Base-by-base conservation (phyloP, 345 rosid species). In the Acer saccharum region DNA sequence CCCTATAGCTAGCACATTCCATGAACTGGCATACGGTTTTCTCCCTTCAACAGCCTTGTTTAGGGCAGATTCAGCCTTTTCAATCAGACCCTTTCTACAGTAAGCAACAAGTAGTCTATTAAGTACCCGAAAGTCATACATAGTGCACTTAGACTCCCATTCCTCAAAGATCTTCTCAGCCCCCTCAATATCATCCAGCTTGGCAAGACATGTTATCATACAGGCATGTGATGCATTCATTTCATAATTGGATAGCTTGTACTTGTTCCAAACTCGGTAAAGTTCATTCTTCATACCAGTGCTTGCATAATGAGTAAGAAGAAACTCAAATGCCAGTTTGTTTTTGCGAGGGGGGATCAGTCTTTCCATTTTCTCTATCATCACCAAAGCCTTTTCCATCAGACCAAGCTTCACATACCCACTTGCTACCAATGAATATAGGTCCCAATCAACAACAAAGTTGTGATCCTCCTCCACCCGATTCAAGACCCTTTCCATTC, bases 81-180 rank as follows among this genome's bases (percentile, higher is more conserved):
- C 77, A 2, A 76, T 16, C 21, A 81, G 77, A 21, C 87, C 83
- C 67, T 44, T 78, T 27, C 2, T 65, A 74, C 81, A 64, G 29
- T 79, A 84, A 52, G 84, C 81, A 65, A 44, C 25, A 20, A 84
- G 73, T 16, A 81, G 83, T 13, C 35, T 64, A 48, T 72, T 78
- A 57, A 81, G 9, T 9, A 84, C 76, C 39, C 78, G 72, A 18
- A 68, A 67, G 74, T 76, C 80, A 48, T 58, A 78, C 6, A 2
- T 12, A 9, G 80, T 66, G 76, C 82, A 70, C 48, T 35, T 8
- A 0, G 83, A 81, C 57, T 72, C 69, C 80, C 75, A 84, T 76
- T 84, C 83, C 69, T 77, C 69, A 32, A 69, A 74, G 18, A 84
- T 77, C 61, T 57, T 74, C 71, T 84, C 85, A 21, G 87, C 85